Evolutionary conservation across 2,329 filamentous ascomycete species (phyloP), one percentile per base, ranked within the genome.

Genomic region (Sporothrix brasiliensis): DNA sequence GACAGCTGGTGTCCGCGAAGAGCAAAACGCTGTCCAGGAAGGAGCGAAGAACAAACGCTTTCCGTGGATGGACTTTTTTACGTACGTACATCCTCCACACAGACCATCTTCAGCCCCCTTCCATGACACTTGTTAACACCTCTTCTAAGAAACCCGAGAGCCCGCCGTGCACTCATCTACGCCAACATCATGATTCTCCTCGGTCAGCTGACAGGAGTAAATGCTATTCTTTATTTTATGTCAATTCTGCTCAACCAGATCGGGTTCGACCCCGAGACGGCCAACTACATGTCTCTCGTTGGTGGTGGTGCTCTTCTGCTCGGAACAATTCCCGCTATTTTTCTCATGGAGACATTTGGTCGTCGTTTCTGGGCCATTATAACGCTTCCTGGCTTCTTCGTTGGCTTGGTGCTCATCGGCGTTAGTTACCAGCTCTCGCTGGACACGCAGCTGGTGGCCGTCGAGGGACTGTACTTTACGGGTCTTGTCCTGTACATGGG

Each of bases 251-350:
- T 92, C 88, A 80, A 79, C 66, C 85, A 89, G 75, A 88, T 92
- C 56, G 89, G 89, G 14, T 92, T 92, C 78, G 78, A 88, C 75
- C 79, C 84, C 9, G 83, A 86, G 71, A 78, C 89, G 66, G 80
- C 88, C 19, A 91, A 89, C 71, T 92, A 91, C 83, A 92, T 92
- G 90, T 91, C 89, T 0, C 84, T 92, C 0, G 89, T 92, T 16
- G 90, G 90, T 3, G 89, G 90, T 34, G 89, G 88, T 4, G 81
- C 89, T 0, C 83, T 92, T 0, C 83, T 92, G 0, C 75, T 92
- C 19, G 89, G 89, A 27, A 89, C 89, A 0, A 88, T 91, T 47
- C 89, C 89, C 0, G 89, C 88, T 0, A 87, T 90, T 69, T 84
- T 91, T 76, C 86, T 86, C 73, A 92, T 92, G 90, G 90, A 92